phyloP scores from a whole-genome alignment of 1,139 yeast species.

The Nakaseomyces delphensis region DNA sequence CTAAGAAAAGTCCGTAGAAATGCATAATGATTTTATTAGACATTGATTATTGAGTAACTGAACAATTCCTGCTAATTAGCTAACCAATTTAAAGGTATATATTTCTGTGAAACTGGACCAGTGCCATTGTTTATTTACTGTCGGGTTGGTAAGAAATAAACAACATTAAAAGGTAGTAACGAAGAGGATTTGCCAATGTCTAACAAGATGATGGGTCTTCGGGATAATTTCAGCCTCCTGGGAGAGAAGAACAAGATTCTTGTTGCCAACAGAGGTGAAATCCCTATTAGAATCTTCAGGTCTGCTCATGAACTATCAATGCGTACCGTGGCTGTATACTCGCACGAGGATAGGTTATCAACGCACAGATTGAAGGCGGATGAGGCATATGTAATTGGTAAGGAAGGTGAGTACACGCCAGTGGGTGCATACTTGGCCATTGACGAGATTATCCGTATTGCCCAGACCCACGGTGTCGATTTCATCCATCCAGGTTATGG shows the following conservation, averaged over 20 bases:
- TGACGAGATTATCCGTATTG: slow-evolving; percentile 89
- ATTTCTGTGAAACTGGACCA: too few species aligned
- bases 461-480: slow-evolving; percentile 77
- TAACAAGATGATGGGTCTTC: slow-evolving; percentile 21
- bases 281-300: slow-evolving; percentile 83
- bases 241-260: slow-evolving; percentile 52
- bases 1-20: neutral
- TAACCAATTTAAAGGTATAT: too few species aligned
- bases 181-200: neutral
- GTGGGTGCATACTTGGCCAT: slow-evolving; percentile 94
- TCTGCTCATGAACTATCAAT: slow-evolving; percentile 96
- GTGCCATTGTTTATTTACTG: too few species aligned
- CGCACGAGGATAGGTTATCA: slow-evolving; percentile 90
- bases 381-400: slow-evolving; percentile 88
- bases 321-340: slow-evolving; percentile 96
- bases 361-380: slow-evolving; percentile 93
- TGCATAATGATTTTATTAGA: too few species aligned
- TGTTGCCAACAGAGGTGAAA: slow-evolving; percentile 96
- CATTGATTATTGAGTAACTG: too few species aligned
- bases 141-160: neutral
- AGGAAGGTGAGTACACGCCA: slow-evolving; percentile 82
- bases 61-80: too few species aligned
- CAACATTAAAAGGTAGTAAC: neutral
- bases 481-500: slow-evolving; percentile 99
- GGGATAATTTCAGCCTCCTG: slow-evolving; percentile 44